Percentiles rank a stretch among this genome's conserved stretches.
Conservation (phyloP, 2,329 filamentous ascomycete genomes). For the Zymoseptoria crescenta region DNA sequence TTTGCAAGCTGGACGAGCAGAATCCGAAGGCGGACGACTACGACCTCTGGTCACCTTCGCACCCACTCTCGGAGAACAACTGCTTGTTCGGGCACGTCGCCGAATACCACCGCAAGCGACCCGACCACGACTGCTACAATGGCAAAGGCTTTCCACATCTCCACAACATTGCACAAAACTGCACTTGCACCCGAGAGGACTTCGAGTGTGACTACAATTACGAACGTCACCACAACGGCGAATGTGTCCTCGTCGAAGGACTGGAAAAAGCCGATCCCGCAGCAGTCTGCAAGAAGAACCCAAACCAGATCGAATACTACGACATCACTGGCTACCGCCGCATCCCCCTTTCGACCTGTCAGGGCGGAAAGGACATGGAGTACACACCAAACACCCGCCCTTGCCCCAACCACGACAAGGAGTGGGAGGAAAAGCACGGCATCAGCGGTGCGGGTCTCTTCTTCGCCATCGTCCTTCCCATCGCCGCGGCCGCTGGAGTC, state of each 20-base stretch:
- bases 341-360: constrained; percentile 82
- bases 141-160: constrained; percentile 54
- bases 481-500: constrained; percentile 59
- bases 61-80: constrained; percentile 67
- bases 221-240: constrained; percentile 66
- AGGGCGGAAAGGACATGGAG: constrained; percentile 67
- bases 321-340: constrained; percentile 81
- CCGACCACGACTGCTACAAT: constrained; percentile 73
- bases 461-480: constrained; percentile 72
- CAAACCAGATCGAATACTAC: constrained; percentile 68
- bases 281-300: constrained; percentile 53
- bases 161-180: constrained; percentile 64
- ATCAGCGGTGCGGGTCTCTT: constrained; percentile 69
- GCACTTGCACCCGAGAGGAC: constrained; percentile 74
- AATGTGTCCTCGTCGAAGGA: constrained; percentile 70
- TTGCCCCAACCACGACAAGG: constrained; percentile 73
- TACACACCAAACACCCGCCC: constrained; percentile 52
- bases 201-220: constrained; percentile 98
- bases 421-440: constrained; percentile 67
- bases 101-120: constrained; percentile 83
- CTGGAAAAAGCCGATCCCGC: constrained; percentile 56
- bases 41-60: constrained; percentile 76
- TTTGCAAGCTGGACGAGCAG: constrained; percentile 62
- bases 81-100: constrained; percentile 91
- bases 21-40: constrained; percentile 55